Percentiles rank a stretch among this genome's conserved stretches.
Evolutionary conservation across 306 rosid species (phyloP).

Genomic region (Medicago arabica): DNA sequence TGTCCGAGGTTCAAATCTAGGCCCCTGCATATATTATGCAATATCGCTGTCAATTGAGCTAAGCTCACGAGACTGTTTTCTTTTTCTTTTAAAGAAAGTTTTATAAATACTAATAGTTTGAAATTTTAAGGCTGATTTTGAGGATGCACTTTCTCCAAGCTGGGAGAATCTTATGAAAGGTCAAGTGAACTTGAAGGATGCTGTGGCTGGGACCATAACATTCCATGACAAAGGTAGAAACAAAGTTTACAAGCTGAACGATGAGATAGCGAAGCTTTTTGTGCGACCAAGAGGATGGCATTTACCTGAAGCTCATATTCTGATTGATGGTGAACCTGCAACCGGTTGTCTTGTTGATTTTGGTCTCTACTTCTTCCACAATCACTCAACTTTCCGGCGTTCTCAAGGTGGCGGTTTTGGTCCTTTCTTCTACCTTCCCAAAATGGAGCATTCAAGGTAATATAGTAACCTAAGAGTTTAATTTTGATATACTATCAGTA

Average conservation of each 20-base stretch:
- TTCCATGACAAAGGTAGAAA: constrained; percentile 80
- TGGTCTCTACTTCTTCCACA: constrained; percentile 85
- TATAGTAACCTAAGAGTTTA: no score
- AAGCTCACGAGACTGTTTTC: no score
- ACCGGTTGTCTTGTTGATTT: constrained; percentile 89
- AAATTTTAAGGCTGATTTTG: constrained; percentile 75
- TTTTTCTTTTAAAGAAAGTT: background rate
- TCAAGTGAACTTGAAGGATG: constrained; percentile 88
- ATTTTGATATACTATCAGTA: no score
- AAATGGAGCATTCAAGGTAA: constrained; percentile 96
- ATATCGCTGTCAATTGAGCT: no score
- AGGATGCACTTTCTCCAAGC: constrained; percentile 93
- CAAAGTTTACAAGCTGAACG: constrained; percentile 80
- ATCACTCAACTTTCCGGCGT: constrained; percentile 58
- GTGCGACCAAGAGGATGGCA: constrained; percentile 98
- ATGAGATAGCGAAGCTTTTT: constrained; percentile 79
- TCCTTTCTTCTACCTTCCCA: constrained; percentile 95
- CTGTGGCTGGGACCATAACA: constrained; percentile 79
- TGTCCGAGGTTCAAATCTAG: no score
- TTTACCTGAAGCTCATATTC: constrained; percentile 80
- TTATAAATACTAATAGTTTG: background rate
- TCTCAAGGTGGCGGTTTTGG: constrained; percentile 85
- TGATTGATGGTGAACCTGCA: constrained; percentile 89
- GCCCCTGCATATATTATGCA: no score
- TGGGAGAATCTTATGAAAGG: constrained; percentile 94